These are phyloP conservation scores for Leccinum broughii DNA, from an alignment of 768 basidiomycete genomes.

Conservation along the genomic window DNA sequence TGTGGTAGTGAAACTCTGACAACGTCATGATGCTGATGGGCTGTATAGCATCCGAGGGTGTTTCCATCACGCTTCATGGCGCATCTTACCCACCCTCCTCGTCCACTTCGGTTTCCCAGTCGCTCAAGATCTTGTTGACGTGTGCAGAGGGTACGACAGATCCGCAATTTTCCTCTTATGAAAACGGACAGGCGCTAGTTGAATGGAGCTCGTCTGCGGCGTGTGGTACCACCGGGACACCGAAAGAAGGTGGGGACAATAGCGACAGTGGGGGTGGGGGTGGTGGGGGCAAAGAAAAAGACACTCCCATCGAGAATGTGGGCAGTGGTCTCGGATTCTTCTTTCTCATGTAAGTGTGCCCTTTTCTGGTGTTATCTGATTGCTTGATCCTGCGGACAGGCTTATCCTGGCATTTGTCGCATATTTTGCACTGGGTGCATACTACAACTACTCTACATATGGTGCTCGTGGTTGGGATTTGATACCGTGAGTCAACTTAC, in stretches of 20 bases:
- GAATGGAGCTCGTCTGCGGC: conserved; percentile 66
- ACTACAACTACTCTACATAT: conserved; percentile 87
- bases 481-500: conserved; percentile 67
- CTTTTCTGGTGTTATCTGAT: conserved; percentile 7
- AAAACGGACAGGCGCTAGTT: conserved; percentile 51
- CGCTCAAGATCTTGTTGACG: conserved; percentile 58
- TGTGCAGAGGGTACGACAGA: conserved; percentile 49
- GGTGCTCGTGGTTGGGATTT: conserved; percentile 82
- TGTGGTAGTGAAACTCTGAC: conserved; percentile 15
- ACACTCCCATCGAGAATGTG: conserved; percentile 41
- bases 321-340: conserved; percentile 88
- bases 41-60: conserved; percentile 49
- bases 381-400: conserved; percentile 42
- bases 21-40: conserved; percentile 8
- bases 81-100: conserved; percentile 56
- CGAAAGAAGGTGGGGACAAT: conserved; percentile 30
- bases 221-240: conserved; percentile 42
- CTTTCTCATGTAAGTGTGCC: conserved; percentile 72
- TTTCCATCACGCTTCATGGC: conserved; percentile 61
- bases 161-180: conserved; percentile 60
- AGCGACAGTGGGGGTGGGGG: conserved; percentile 13
- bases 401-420: conserved; percentile 58
- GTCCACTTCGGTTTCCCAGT: conserved; percentile 49
- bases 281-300: conserved; percentile 19
- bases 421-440: conserved; percentile 80